phyloP scores from a whole-genome alignment of 2,329 filamentous ascomycete genomes.

The Cytospora piceae region DNA sequence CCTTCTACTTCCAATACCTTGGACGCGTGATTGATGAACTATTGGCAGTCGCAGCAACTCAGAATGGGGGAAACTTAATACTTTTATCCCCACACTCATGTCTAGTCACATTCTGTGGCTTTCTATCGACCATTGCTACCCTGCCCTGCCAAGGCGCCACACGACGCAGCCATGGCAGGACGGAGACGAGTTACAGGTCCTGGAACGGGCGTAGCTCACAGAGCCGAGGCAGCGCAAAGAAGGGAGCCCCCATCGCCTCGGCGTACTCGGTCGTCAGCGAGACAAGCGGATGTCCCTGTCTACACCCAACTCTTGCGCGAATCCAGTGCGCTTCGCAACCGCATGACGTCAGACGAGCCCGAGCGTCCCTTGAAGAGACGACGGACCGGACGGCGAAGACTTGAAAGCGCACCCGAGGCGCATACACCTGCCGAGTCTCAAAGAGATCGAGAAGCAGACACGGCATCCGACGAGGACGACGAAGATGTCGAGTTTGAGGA shows the following conservation, averaged over 20 bases:
- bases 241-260: slow-evolving; percentile 29
- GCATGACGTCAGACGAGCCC: slow-evolving; percentile 34
- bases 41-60: neutral
- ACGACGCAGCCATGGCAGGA: slow-evolving; percentile 25
- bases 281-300: slow-evolving; percentile 35
- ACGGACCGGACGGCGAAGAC: slow-evolving; percentile 40
- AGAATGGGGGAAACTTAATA: too few species aligned
- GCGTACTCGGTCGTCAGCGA: slow-evolving; percentile 35
- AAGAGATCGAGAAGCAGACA: neutral
- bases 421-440: neutral
- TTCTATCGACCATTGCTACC: neutral
- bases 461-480: slow-evolving; percentile 31
- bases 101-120: neutral
- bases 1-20: neutral
- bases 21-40: neutral
- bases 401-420: slow-evolving; percentile 2
- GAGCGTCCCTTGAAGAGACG: slow-evolving; percentile 49
- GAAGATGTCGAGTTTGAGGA: slow-evolving; percentile 55
- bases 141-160: neutral
- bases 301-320: slow-evolving; percentile 55
- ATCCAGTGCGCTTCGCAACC: slow-evolving; percentile 45
- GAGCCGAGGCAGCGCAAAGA: slow-evolving; percentile 25
- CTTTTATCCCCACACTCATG: neutral
- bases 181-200: slow-evolving; percentile 19
- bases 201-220: slow-evolving; percentile 16